Percentiles rank a stretch among this genome's conserved stretches.
These are phyloP conservation scores for Ophioceras dolichostomum DNA, from an alignment of 2,329 filamentous ascomycete species.

Conservation along the genomic window DNA sequence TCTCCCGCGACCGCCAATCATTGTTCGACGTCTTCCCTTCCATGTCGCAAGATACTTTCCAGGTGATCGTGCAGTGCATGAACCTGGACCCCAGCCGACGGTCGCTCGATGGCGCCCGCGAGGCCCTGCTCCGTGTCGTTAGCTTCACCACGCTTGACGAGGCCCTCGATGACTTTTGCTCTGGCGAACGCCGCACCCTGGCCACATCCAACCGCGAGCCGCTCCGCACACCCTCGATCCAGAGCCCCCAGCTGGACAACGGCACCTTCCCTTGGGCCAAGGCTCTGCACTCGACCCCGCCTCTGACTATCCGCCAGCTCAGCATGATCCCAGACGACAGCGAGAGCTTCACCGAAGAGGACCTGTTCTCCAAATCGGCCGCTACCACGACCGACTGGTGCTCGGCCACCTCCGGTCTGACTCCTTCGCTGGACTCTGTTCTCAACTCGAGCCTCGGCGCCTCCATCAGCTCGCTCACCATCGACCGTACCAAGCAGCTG, in stretches of 20 bases:
- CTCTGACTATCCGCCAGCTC: constrained; percentile 64
- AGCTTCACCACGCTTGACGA: constrained; percentile 94
- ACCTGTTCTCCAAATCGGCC: constrained; percentile 72
- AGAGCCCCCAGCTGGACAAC: constrained; percentile 68
- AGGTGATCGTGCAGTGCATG: constrained; percentile 84
- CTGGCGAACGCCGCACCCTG: constrained; percentile 62
- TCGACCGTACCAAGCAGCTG: constrained; percentile 32
- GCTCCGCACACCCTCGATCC: constrained; percentile 87
- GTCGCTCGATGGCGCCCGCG: constrained; percentile 64
- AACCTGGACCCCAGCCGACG: constrained; percentile 84
- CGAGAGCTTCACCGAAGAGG: constrained; percentile 68
- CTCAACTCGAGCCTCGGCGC: constrained; percentile 70
- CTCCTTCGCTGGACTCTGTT: constrained; percentile 72
- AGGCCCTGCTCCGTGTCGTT: constrained; percentile 66
- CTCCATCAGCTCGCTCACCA: constrained; percentile 65
- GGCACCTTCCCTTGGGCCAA: constrained; percentile 94
- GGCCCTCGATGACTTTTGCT: constrained; percentile 84
- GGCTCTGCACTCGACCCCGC: constrained; percentile 66
- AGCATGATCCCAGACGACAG: constrained; percentile 75
- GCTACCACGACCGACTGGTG: constrained; percentile 60
- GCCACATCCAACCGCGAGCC: constrained; percentile 88
- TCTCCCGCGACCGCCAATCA: constrained; percentile 83
- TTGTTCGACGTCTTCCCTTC: constrained; percentile 96
- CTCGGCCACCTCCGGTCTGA: constrained; percentile 60
- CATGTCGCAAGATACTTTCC: constrained; percentile 97